These are phyloP conservation scores for Stachybotrys elegans DNA, from an alignment of 2,329 filamentous ascomycete genomes.

Conservation along the genomic window DNA sequence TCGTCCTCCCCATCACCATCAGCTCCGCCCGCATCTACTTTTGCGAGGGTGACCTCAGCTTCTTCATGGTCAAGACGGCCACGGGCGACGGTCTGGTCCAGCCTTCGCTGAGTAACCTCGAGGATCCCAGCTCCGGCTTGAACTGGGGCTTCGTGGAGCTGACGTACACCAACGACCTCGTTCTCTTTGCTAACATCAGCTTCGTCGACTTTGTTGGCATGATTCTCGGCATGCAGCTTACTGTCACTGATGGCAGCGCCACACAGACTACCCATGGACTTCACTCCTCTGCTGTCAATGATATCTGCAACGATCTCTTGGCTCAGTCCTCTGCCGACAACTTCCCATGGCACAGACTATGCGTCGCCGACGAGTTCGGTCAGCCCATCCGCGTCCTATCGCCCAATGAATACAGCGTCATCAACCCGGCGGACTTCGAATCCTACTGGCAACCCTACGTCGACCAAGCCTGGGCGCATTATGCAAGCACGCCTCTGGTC, in stretches of 20 bases:
- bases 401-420: conserved; percentile 33
- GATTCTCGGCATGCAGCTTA: conserved; percentile 43
- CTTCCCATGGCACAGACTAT: conserved; percentile 39
- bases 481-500: conserved; percentile 28
- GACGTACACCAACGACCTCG: conserved; percentile 31
- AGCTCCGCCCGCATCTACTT: conserved; percentile 40
- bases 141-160: conserved; percentile 49
- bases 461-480: conserved; percentile 40
- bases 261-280: conserved; percentile 37
- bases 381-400: conserved; percentile 37
- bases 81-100: conserved; percentile 37
- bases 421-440: conserved; percentile 28
- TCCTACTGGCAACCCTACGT: conserved; percentile 41
- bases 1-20: conserved; percentile 36
- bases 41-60: conserved; percentile 33
- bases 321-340: conserved; percentile 32
- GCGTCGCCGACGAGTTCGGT: conserved; percentile 29
- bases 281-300: conserved; percentile 23
- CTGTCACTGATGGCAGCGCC: conserved; percentile 24
- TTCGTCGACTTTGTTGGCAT: conserved; percentile 49
- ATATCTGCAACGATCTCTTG: conserved; percentile 35
- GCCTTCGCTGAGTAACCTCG: conserved; percentile 38
- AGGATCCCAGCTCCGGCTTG: conserved; percentile 35
- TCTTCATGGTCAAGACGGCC: conserved; percentile 32
- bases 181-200: conserved; percentile 42